Evolutionary conservation across 805 yeast species (phyloP).

Genomic region (Metschnikowia matae): DNA sequence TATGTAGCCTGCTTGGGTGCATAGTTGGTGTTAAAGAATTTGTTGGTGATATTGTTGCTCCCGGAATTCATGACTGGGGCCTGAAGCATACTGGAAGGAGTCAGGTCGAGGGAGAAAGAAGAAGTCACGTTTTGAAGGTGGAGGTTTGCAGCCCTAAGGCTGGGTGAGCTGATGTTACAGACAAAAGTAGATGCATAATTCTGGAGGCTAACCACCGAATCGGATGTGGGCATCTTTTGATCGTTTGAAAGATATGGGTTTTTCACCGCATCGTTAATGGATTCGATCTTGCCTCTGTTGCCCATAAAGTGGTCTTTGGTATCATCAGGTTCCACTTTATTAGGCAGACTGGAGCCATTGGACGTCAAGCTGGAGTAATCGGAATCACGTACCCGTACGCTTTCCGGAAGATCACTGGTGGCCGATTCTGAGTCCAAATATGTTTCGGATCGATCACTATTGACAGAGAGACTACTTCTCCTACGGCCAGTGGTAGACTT

Average conservation of each 20-base stretch:
- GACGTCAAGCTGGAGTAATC: slow-evolving; percentile 1
- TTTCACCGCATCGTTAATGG: neutral
- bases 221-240: neutral
- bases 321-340: neutral
- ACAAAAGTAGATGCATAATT: slow-evolving; percentile 1
- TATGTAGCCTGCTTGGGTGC: slow-evolving; percentile 9
- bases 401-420: neutral
- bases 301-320: neutral
- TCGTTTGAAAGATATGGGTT: neutral
- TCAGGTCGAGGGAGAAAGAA: slow-evolving; percentile 4
- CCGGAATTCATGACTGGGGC: slow-evolving; percentile 26
- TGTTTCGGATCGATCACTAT: slow-evolving; percentile 1
- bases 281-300: neutral
- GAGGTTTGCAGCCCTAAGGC: neutral
- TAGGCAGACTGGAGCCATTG: slow-evolving; percentile 2
- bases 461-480: neutral
- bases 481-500: neutral
- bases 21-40: slow-evolving; percentile 30
- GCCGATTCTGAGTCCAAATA: slow-evolving; percentile 3
- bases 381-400: neutral
- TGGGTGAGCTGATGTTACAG: slow-evolving; percentile 2
- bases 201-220: neutral
- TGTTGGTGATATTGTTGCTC: slow-evolving; percentile 35
- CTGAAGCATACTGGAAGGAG: slow-evolving; percentile 18
- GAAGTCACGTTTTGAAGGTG: slow-evolving; percentile 1